phyloP scores from a whole-genome alignment of 2,329 filamentous ascomycete genomes.

The Pseudogymnoascus destructans region DNA sequence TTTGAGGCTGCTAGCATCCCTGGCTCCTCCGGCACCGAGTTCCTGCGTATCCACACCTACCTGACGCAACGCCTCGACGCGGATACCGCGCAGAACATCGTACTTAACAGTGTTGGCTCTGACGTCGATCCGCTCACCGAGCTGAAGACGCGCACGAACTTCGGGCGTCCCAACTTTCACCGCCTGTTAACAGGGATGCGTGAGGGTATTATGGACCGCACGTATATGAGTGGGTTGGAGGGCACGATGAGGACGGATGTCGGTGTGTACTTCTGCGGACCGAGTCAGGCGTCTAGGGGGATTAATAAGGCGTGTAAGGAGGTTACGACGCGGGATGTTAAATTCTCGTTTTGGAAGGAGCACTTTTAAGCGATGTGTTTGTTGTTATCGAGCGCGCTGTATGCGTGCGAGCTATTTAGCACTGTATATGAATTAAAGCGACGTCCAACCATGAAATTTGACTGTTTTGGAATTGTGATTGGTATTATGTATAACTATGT shows the following conservation, averaged over 20 bases:
- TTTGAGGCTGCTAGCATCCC: constrained; percentile 53
- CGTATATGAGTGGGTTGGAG: constrained; percentile 74
- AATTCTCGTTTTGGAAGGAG: constrained; percentile 99
- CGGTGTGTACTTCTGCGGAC: constrained; percentile 83
- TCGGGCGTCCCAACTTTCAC: constrained; percentile 81
- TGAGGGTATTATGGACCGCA: constrained; percentile 71
- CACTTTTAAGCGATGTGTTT: constrained; percentile 45
- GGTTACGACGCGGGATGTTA: constrained; percentile 63
- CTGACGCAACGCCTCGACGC: constrained; percentile 86
- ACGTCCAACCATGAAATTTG: neutral
- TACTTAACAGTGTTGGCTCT: constrained; percentile 85
- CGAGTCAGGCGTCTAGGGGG: constrained; percentile 49
- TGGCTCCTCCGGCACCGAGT: constrained; percentile 60
- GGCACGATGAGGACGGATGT: constrained; percentile 67
- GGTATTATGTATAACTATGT: neutral
- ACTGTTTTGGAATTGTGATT: neutral
- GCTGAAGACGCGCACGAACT: constrained; percentile 80
- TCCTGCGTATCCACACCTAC: constrained; percentile 95
- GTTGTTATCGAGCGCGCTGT: neutral
- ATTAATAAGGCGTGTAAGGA: constrained; percentile 71
- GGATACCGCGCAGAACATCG: constrained; percentile 91
- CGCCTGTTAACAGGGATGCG: constrained; percentile 74
- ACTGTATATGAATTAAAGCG: neutral
- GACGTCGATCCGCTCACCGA: constrained; percentile 86
- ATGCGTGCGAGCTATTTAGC: neutral